phyloP scores from a whole-genome alignment of 2,329 filamentous ascomycete genomes.

The Colletotrichum aenigma region DNA sequence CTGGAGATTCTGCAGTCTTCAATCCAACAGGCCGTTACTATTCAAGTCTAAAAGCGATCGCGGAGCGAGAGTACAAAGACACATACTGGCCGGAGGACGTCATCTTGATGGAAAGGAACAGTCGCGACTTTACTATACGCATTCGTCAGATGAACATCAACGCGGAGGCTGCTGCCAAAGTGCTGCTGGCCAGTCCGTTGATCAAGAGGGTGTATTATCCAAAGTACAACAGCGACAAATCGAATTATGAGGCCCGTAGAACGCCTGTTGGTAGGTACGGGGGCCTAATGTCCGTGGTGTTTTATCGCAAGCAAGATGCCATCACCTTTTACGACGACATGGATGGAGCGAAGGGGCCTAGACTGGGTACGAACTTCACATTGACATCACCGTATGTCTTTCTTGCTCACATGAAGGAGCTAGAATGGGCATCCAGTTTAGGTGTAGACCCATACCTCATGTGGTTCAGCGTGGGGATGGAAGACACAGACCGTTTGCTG shows the following conservation, averaged over 20 bases:
- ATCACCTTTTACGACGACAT: constrained; percentile 84
- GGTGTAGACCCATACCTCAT: constrained; percentile 82
- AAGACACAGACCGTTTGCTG: constrained; percentile 70
- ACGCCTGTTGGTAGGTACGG: constrained; percentile 83
- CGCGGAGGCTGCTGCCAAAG: constrained; percentile 79
- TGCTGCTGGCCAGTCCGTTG: constrained; percentile 62
- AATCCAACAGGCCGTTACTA: constrained; percentile 76
- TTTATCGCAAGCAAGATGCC: constrained; percentile 72
- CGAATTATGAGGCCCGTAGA: constrained; percentile 79
- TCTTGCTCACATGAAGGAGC: constrained; percentile 86
- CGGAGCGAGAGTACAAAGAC: constrained; percentile 76
- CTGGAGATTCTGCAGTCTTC: constrained; percentile 79
- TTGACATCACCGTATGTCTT: constrained; percentile 90
- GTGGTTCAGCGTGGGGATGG: constrained; percentile 87
- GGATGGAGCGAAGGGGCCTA: constrained; percentile 90
- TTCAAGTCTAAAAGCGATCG: constrained; percentile 64
- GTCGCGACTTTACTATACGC: constrained; percentile 83
- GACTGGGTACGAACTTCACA: constrained; percentile 95
- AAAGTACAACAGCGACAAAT: constrained; percentile 71
- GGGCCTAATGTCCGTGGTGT: constrained; percentile 83
- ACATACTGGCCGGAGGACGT: constrained; percentile 93
- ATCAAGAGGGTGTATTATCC: constrained; percentile 88
- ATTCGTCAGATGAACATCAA: constrained; percentile 86
- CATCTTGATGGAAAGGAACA: constrained; percentile 94
- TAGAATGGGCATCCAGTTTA: constrained; percentile 84